Base-by-base conservation (phyloP, 2,329 filamentous ascomycete genomes). In the Penicillium crustosum region DNA sequence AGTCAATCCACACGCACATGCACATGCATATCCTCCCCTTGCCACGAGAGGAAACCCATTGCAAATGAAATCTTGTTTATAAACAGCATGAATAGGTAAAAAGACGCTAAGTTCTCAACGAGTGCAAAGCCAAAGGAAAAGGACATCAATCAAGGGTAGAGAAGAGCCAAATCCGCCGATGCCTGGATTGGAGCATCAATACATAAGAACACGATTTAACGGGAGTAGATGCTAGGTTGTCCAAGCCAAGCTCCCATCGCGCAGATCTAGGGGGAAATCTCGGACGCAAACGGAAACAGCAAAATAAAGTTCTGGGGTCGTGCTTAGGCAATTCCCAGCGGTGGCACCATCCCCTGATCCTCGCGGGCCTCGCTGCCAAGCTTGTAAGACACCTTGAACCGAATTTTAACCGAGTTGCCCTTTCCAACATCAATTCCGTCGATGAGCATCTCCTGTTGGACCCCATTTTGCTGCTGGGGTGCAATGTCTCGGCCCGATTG, bases 361-460 rank as follows among this genome's bases (percentile, higher is more conserved):
- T 89, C 88, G 72, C 86, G 88, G 60, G 73, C 70, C 63, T 81
- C 71, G 3, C 77, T 81, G 3, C 85, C 89, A 13, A 94, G 73
- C 68, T 84, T 86, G 76, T 97, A 97, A 6, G 88, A 86, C 27
- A 90, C 86, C 67, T 91, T 90, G 90, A 93, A 99, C 61, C 94
- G 82, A 77, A 99, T 85, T 78, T 95, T 96, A 60, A 95, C 87
- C n/a, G 81, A 83, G 56, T 86, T 86, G 1, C 94, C 94, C 70
- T 89, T 90, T 43, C 85, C 81, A 61, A 78, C 78, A 66, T 91
- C 86, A 1, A 91, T 88, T 1, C 91, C 87, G 65, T 91, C 86
- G 27, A 97, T 80, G 47, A 88, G 81, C 61, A 97, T 91, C 19
- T 86, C 83, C 76, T 97, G 94, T 36, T 86, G 89, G 52, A 99